These are phyloP conservation scores for Trichosporon inkin DNA, from an alignment of 1,284 basidiomycete genomes.

Conservation along the genomic window DNA sequence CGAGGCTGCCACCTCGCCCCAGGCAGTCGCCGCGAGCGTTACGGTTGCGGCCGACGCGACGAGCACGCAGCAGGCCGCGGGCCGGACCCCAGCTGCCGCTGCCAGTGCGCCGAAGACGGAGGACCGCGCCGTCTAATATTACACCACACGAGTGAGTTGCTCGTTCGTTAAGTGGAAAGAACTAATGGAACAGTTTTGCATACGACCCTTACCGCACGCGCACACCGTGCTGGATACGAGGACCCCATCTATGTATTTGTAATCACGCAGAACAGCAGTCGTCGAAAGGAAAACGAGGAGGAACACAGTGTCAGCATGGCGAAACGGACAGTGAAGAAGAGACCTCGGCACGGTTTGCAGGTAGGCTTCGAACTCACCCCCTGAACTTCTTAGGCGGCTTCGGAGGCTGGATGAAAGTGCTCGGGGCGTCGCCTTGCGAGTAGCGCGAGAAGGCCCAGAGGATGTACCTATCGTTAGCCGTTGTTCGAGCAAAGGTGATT, in stretches of 20 bases:
- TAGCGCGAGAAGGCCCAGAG: conserved; percentile 43
- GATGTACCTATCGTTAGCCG: conserved; percentile 19
- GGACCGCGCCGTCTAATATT: conserved; percentile 1
- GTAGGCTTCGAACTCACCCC: conserved; percentile 32
- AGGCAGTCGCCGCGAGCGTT: background rate
- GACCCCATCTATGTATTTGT: conserved; percentile 30
- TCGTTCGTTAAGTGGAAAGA: background rate
- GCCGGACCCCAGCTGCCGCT: background rate
- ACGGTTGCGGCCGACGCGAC: background rate
- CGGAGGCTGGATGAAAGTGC: conserved; percentile 32
- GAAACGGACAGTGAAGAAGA: background rate
- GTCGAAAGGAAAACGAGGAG: background rate
- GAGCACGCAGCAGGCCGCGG: background rate
- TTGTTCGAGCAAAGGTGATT: background rate
- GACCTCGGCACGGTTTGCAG: too few relatives aligned
- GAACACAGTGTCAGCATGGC: background rate
- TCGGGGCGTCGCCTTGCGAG: conserved; percentile 34
- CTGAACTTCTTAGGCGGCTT: conserved; percentile 42
- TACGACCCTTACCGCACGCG: conserved; percentile 18
- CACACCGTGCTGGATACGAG: conserved; percentile 34
- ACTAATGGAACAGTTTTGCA: conserved; percentile 1
- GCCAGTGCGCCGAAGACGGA: background rate
- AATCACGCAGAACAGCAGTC: background rate
- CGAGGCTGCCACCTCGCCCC: conserved; percentile 19
- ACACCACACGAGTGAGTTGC: background rate